Evolutionary conservation across 345 rosid genomes (phyloP).

Genomic region (Chamaenerion angustifolium): DNA sequence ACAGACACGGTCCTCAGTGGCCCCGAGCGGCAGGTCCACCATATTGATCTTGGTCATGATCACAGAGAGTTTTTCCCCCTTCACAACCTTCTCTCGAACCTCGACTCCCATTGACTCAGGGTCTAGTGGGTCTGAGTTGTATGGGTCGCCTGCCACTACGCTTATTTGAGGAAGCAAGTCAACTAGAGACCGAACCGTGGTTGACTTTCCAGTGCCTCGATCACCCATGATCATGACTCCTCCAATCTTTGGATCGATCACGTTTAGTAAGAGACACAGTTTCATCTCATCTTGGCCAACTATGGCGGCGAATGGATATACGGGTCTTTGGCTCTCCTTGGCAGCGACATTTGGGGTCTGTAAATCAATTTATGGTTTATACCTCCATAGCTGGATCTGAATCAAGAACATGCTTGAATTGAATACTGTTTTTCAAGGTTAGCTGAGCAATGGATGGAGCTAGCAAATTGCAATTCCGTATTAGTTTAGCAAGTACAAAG

Average conservation of each 20-base stretch:
- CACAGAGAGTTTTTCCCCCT: conserved; percentile 39
- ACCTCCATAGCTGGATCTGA: too few relatives aligned
- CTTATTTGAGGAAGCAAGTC: conserved; percentile 82
- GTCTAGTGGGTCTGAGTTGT: conserved; percentile 87
- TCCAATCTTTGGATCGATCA: conserved; percentile 92
- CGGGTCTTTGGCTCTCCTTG: conserved; percentile 74
- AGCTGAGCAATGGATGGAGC: too few relatives aligned
- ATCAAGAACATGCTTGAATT: too few relatives aligned
- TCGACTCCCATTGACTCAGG: conserved; percentile 91
- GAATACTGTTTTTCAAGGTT: too few relatives aligned
- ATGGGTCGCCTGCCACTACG: conserved; percentile 75
- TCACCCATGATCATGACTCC: conserved; percentile 98
- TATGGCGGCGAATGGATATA: conserved; percentile 84
- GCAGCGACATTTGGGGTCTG: conserved; percentile 41
- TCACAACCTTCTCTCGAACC: conserved; percentile 47
- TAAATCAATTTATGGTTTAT: conserved; percentile 5
- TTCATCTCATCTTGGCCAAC: conserved; percentile 99
- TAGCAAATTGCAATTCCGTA: too few relatives aligned
- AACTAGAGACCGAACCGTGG: conserved; percentile 78
- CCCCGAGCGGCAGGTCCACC: conserved; percentile 98
- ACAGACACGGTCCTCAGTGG: conserved; percentile 98
- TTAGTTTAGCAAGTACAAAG: too few relatives aligned
- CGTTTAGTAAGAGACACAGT: conserved; percentile 74
- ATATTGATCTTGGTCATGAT: conserved; percentile 58
- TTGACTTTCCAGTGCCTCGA: conserved; percentile 89